Evolutionary conservation across 306 rosid species (phyloP).

Genomic region (Quercus engelmannii): DNA sequence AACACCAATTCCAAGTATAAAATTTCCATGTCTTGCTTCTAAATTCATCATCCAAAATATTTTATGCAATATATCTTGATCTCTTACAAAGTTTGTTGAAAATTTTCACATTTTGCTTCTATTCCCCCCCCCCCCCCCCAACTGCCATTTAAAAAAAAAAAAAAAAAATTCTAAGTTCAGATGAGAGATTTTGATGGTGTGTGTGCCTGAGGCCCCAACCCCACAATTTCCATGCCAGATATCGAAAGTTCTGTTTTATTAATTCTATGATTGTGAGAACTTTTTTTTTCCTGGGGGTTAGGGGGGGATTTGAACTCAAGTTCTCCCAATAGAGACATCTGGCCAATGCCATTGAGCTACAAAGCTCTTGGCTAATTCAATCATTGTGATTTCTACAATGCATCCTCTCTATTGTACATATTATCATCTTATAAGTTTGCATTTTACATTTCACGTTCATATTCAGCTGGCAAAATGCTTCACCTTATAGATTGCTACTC

Average conservation of each 20-base stretch:
- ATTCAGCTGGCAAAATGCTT: not conserved
- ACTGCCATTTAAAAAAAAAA: no score
- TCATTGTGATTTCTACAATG: no score
- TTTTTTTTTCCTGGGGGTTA: no score
- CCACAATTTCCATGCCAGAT: not conserved
- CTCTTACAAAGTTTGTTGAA: not conserved
- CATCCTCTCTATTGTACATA: not conserved
- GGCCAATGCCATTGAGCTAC: no score
- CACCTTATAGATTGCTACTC: not conserved
- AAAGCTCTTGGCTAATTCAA: no score
- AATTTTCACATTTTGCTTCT: not conserved
- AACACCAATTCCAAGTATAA: not conserved
- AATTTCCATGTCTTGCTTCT: not conserved
- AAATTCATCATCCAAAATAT: not conserved
- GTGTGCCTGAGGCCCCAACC: not conserved
- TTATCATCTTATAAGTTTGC: not conserved
- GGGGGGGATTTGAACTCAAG: no score
- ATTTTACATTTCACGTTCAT: not conserved
- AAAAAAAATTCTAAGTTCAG: no score
- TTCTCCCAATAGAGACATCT: no score
- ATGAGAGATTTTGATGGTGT: not conserved
- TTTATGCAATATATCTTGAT: not conserved
- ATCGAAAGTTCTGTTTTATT: not conserved
- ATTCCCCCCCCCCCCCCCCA: no score
- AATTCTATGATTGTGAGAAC: not conserved